These are phyloP conservation scores for Salix arbutifolia DNA, from an alignment of 345 rosid genomes.

Conservation along the genomic window DNA sequence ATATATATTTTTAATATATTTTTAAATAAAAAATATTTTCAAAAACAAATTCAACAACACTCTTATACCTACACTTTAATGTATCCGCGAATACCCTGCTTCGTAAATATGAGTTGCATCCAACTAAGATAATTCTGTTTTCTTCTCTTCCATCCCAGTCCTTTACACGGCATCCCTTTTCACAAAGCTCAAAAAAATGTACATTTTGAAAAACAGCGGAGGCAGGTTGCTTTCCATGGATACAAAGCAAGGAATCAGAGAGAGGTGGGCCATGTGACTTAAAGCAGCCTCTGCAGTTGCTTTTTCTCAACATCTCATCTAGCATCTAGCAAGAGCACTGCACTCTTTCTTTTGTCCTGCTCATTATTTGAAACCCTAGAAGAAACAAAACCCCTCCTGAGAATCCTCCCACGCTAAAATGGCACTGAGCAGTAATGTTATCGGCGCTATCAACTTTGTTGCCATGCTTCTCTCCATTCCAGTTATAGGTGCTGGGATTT, in stretches of 20 bases:
- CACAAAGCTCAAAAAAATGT: constrained; percentile 7
- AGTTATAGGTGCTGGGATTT: constrained; percentile 80
- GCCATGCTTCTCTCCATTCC: constrained; percentile 85
- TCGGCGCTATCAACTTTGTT: constrained; percentile 80
- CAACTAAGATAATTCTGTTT: too few relatives aligned
- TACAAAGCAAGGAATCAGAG: constrained; percentile 32
- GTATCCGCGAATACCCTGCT: too few relatives aligned
- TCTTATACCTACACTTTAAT: too few relatives aligned
- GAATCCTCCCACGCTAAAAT: constrained; percentile 15
- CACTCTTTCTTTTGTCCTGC: not conserved
- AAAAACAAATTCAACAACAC: too few relatives aligned
- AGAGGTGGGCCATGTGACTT: not conserved
- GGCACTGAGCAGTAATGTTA: constrained; percentile 79
- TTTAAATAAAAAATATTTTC: too few relatives aligned
- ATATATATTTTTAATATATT: too few relatives aligned
- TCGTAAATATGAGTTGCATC: too few relatives aligned
- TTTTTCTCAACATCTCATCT: not conserved
- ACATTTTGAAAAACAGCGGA: not conserved
- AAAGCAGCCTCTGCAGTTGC: not conserved
- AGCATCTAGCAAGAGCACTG: not conserved
- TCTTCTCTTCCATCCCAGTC: not conserved
- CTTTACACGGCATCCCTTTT: constrained; percentile 29
- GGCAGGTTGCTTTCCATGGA: constrained; percentile 27
- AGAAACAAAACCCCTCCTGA: not conserved
- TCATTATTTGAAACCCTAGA: not conserved